Evolutionary conservation across 2,329 filamentous ascomycete species (phyloP), one percentile per base, ranked within the genome.

Genomic region (Knoxdaviesia capensis): DNA sequence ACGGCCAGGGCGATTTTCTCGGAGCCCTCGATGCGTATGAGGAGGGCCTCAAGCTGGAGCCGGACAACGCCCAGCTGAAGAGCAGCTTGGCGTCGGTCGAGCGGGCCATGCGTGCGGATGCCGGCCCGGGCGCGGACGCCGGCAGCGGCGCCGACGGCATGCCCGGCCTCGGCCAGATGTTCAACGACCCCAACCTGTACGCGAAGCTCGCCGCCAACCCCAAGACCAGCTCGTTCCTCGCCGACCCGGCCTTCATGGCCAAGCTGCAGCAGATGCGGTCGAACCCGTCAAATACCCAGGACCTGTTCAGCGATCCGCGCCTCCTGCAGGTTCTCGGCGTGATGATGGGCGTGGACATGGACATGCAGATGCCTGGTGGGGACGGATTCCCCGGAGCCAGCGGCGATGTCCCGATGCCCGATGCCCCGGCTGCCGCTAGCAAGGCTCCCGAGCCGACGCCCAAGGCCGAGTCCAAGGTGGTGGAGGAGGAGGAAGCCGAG

Each of bases 251-350:
- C 31, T 98, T 98, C 64, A 93, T 98, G 80, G 64, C 69, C 49
- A 96, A 94, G 64, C 69, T 98, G 44, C 78, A 90, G 59, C 69
- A 75, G 41, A 65, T 96, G 48, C 77, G 81, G 62, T 66, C 76
- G 50, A 90, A 94, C 63, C 87, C 90, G 5, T 74, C 76, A 53
- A 77, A 74, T 52, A 72, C 85, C 39, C 77, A 83, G 48, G 74
- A 81, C 45, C 74, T 90, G 49, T 86, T 98, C 62, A 72, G 77
- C 50, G 90, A 98, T 56, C 88, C 87, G 5, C 71, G 90, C 47
- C 86, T 98, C 71, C 68, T 98, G 51, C 82, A 92, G 58, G 88
- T 96, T 20, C 79, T 98, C 62, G 85, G 87, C 51, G 90, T 94
- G 29, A 59, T 94, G 50, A 76, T 98, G 66, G 90, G 90, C 38